Percentiles rank a stretch among this genome's conserved stretches.
phyloP scores from a whole-genome alignment of 1,284 basidiomycete species.

The Puccinia hordei region DNA sequence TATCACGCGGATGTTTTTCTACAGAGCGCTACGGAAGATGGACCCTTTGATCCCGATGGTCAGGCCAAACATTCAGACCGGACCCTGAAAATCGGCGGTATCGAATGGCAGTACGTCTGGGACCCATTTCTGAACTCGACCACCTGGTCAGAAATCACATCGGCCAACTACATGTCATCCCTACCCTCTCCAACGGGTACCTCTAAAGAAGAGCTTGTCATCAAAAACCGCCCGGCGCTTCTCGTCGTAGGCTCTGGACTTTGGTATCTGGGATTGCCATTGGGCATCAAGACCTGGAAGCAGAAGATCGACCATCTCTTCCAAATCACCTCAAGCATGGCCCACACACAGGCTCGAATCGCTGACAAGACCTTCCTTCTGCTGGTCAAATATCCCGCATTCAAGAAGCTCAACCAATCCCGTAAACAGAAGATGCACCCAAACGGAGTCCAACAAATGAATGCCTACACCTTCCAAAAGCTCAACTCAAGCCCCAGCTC shows the following conservation, averaged over 20 bases:
- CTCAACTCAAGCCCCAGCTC: constrained; percentile 14
- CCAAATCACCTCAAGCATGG: neutral
- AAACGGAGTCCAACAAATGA: constrained; percentile 32
- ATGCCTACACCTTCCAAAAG: constrained; percentile 31
- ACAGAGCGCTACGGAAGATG: constrained; percentile 64
- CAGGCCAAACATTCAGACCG: constrained; percentile 54
- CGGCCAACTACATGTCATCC: constrained; percentile 53
- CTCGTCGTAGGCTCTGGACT: constrained; percentile 80
- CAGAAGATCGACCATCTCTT: constrained; percentile 28
- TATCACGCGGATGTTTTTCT: constrained; percentile 75
- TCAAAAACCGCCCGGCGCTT: constrained; percentile 64
- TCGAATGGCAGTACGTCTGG: constrained; percentile 60
- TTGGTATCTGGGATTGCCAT: constrained; percentile 71
- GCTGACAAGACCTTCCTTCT: constrained; percentile 44
- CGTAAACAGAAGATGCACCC: constrained; percentile 40
- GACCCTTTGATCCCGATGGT: constrained; percentile 54
- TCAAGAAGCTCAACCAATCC: constrained; percentile 31
- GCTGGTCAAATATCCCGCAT: constrained; percentile 38
- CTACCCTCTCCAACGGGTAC: constrained; percentile 49
- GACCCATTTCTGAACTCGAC: constrained; percentile 71
- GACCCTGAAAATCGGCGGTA: constrained; percentile 65
- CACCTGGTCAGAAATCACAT: constrained; percentile 61
- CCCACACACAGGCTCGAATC: neutral
- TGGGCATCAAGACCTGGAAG: constrained; percentile 26
- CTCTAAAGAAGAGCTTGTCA: neutral